These are phyloP conservation scores for Turritis glabra DNA, from an alignment of 345 rosid species.

Conservation along the genomic window DNA sequence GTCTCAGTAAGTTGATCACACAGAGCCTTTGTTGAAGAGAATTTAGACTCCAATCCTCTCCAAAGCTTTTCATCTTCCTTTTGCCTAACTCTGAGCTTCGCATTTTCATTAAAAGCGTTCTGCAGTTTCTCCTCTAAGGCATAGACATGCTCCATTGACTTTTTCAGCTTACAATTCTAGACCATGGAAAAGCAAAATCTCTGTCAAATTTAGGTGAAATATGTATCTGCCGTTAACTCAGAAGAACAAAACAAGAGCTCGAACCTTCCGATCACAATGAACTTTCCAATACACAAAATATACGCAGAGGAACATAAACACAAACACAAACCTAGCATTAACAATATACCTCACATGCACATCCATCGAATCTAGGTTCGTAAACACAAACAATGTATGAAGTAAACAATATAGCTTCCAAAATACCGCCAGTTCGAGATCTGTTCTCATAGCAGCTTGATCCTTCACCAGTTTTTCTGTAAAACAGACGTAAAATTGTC, in stretches of 20 bases:
- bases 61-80: constrained; percentile 93
- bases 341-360: constrained; percentile 22
- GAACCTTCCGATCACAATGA: background rate
- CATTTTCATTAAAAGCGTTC: constrained; percentile 83
- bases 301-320: background rate
- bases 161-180: constrained; percentile 82
- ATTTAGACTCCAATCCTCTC: constrained; percentile 86
- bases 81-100: constrained; percentile 83
- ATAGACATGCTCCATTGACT: constrained; percentile 56
- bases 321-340: constrained; percentile 8
- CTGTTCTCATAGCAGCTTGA: constrained; percentile 81
- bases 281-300: background rate
- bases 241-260: background rate
- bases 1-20: constrained; percentile 89
- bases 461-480: constrained; percentile 64
- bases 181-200: constrained; percentile 6
- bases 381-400: constrained; percentile 14
- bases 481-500: background rate
- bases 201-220: constrained; percentile 7
- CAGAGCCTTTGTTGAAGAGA: constrained; percentile 76
- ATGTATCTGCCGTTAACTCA: background rate
- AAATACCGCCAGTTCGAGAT: constrained; percentile 87
- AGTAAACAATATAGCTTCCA: constrained; percentile 12
- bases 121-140: constrained; percentile 82
- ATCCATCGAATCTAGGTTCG: constrained; percentile 21